Percentiles rank a stretch among this genome's conserved stretches.
These are phyloP conservation scores for Globisporangium emineosum DNA, from an alignment of 352 stramenopile species.

Conservation along the genomic window DNA sequence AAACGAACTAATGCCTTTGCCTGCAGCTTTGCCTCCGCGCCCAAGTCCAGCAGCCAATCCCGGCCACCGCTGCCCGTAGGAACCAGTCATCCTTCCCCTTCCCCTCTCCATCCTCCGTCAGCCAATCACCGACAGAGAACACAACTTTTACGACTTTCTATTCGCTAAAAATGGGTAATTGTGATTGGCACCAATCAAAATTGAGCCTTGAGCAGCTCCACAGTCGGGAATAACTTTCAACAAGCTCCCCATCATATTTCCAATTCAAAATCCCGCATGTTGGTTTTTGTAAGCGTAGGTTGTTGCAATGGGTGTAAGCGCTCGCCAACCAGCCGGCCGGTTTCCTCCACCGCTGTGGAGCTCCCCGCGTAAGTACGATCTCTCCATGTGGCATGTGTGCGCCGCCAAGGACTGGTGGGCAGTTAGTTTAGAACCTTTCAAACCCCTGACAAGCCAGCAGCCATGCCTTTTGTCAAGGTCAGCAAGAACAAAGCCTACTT, in stretches of 20 bases:
- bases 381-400: not conserved
- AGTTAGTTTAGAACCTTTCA: slow-evolving; percentile 71
- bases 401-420: not conserved
- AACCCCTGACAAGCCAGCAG: slow-evolving; percentile 29
- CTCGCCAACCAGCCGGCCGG: not conserved
- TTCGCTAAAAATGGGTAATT: slow-evolving; percentile 31
- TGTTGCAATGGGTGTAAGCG: slow-evolving; percentile 8
- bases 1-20: slow-evolving; percentile 75
- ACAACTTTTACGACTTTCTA: not conserved
- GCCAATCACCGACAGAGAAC: slow-evolving; percentile 32
- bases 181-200: slow-evolving; percentile 14
- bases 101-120: slow-evolving; percentile 14
- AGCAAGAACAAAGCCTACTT: slow-evolving; percentile 99
- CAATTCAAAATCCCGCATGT: not conserved
- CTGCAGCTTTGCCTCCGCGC: slow-evolving; percentile 7
- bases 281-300: not conserved
- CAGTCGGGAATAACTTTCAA: not conserved
- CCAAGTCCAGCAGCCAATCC: slow-evolving; percentile 22
- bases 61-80: slow-evolving; percentile 32
- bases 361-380: slow-evolving; percentile 1
- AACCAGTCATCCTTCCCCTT: slow-evolving; percentile 78
- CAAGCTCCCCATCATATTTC: not conserved
- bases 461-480: slow-evolving; percentile 97
- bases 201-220: not conserved
- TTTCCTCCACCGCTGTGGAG: not conserved